These are phyloP conservation scores for Podaxis sp. DNA, from an alignment of 768 basidiomycete species.

Conservation along the genomic window DNA sequence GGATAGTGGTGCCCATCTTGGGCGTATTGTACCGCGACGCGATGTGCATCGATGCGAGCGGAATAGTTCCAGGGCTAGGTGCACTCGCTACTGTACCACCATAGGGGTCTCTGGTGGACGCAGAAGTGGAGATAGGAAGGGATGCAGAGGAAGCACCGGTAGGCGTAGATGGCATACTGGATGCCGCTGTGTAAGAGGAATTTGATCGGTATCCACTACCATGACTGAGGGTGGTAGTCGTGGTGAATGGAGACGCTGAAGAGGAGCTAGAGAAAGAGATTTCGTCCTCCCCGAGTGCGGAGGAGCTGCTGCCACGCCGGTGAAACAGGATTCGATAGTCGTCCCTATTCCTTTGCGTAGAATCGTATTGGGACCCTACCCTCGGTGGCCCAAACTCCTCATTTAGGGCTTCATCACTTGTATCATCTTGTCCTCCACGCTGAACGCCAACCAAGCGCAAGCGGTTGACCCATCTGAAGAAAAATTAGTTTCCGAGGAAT, in stretches of 20 bases:
- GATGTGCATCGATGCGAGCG: slow-evolving; percentile 27
- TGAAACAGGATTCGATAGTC: slow-evolving; percentile 4
- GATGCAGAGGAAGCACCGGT: slow-evolving; percentile 22
- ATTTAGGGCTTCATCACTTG: slow-evolving; percentile 12
- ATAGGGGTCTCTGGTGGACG: background rate
- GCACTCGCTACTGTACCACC: slow-evolving; percentile 13
- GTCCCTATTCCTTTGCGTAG: background rate
- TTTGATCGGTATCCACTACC: background rate
- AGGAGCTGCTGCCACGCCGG: slow-evolving; percentile 16
- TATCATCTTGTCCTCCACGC: slow-evolving; percentile 32
- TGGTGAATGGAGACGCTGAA: slow-evolving; percentile 23
- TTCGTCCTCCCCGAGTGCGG: slow-evolving; percentile 19
- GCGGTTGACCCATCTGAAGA: slow-evolving; percentile 74
- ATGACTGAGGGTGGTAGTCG: slow-evolving; percentile 13
- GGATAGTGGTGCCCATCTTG: slow-evolving; percentile 16
- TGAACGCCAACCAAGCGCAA: slow-evolving; percentile 75
- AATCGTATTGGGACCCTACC: background rate
- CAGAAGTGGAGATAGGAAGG: background rate
- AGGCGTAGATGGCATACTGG: slow-evolving; percentile 32
- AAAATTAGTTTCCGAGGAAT: slow-evolving; percentile 8
- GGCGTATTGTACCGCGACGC: slow-evolving; percentile 23
- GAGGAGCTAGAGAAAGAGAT: slow-evolving; percentile 21
- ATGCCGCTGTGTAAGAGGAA: slow-evolving; percentile 9
- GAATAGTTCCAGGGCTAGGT: slow-evolving; percentile 22
- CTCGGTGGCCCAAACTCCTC: slow-evolving; percentile 1